Evolutionary conservation across 495 filamentous ascomycete genomes (phyloP).

Genomic region (Penicillium cataractarum): DNA sequence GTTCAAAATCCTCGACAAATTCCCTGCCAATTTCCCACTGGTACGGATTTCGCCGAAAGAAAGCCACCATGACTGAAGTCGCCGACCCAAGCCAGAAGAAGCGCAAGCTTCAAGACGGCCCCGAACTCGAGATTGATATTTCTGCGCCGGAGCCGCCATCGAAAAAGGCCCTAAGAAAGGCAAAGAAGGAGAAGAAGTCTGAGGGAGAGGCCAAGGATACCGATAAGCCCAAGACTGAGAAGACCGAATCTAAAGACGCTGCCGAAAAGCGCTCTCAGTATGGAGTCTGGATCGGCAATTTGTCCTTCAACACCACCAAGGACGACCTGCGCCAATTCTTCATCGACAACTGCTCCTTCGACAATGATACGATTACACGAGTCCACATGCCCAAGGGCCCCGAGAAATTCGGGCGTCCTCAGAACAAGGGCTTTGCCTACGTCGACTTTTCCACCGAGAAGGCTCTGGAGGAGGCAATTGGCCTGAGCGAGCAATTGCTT

Average conservation of each 20-base stretch:
- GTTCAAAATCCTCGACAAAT: conserved; percentile 9
- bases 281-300: conserved; percentile 95
- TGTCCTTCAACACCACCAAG: conserved; percentile 77
- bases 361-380: conserved; percentile 72
- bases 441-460: conserved; percentile 80
- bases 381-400: conserved; percentile 71
- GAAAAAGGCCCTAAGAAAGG: conserved; percentile 81
- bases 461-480: conserved; percentile 71
- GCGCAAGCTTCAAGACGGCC: conserved; percentile 62
- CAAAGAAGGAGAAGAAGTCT: conserved; percentile 67
- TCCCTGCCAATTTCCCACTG: not conserved
- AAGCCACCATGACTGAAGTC: conserved; percentile 35
- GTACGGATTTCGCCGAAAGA: not conserved
- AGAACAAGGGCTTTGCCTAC: conserved; percentile 93
- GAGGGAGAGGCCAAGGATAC: conserved; percentile 28
- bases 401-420: conserved; percentile 52
- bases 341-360: conserved; percentile 67
- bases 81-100: conserved; percentile 60
- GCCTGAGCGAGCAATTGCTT: conserved; percentile 77
- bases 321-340: conserved; percentile 75
- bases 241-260: conserved; percentile 31
- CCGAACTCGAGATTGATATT: conserved; percentile 88
- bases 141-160: conserved; percentile 86
- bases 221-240: conserved; percentile 35
- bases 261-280: conserved; percentile 68